A percentile compares a stretch with the other conserved stretches of the same genome.
phyloP scores from a whole-genome alignment of 257 asterid species.

The Schizonepeta tenuifolia region DNA sequence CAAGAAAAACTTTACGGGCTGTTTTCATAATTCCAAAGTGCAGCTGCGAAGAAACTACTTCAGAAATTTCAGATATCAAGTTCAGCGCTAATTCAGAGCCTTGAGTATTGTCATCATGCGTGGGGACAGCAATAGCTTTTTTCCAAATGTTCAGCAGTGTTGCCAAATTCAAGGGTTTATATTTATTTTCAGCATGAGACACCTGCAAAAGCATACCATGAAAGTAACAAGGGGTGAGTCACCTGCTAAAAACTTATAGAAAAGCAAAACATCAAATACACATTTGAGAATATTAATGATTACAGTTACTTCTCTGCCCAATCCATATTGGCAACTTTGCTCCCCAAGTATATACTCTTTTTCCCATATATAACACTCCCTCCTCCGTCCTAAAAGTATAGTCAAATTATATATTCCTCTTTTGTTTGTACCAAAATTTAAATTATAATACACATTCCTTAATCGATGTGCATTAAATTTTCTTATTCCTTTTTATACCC shows the following conservation, averaged over 20 bases:
- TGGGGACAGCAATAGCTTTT: slow-evolving; percentile 37
- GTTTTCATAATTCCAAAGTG: slow-evolving; percentile 82
- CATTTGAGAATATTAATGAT: background rate
- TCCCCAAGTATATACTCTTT: background rate
- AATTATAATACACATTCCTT: background rate
- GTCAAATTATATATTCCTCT: background rate
- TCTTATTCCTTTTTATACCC: background rate
- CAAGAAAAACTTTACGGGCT: slow-evolving; percentile 79
- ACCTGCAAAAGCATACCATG: slow-evolving; percentile 59
- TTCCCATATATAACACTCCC: background rate
- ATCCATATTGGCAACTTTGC: background rate
- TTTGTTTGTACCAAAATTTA: background rate
- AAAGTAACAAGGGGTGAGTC: slow-evolving; percentile 28
- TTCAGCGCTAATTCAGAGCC: slow-evolving; percentile 41
- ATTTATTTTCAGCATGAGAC: slow-evolving; percentile 58
- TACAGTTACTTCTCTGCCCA: background rate
- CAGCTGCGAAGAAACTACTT: slow-evolving; percentile 78
- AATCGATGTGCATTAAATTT: background rate
- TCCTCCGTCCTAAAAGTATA: background rate
- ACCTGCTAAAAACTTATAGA: slow-evolving; percentile 1
- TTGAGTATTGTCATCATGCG: slow-evolving; percentile 42
- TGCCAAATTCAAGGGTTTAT: slow-evolving; percentile 61
- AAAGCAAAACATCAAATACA: background rate
- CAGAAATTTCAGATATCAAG: slow-evolving; percentile 66
- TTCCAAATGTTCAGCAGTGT: slow-evolving; percentile 64